Base-by-base conservation (phyloP, 495 filamentous ascomycete genomes). In the Penicillium steckii region DNA sequence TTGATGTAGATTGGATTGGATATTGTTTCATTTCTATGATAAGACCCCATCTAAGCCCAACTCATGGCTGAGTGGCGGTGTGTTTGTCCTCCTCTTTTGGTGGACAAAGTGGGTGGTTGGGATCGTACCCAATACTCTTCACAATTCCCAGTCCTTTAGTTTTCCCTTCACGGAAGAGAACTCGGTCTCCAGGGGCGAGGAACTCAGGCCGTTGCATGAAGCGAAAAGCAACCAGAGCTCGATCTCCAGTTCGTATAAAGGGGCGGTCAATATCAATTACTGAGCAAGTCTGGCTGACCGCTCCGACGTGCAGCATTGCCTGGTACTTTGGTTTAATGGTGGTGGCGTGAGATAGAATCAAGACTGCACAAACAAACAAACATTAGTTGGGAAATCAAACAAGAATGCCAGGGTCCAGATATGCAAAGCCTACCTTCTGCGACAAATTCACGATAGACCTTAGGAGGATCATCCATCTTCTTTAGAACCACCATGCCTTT, bases 231-330 rank as follows among this genome's bases (percentile, higher is more conserved):
- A 97, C 95, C 0, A 82, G 80, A 7, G 95, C 94, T 23, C 94
- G 79, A 67, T 98, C 94, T 4, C 94, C 94, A 0, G 95, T 97
- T 10, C 94, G 81, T 59, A 98, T 96, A 60, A 91, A 95, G 18
- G 88, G 87, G n/a, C 93, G 86, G 63, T 98, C 94, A 51, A 98
- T 95, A 60, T 97, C 94, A 58, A 98, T 96, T 61, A 98, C 97
- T 6, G 91, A 85, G 57, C 95, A 97, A 0, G 94, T 98, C 70
- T 98, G 94, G 49, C 86, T 90, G 46, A 98, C 89, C 1, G 94
- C 89, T 7, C 94, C 94, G 17, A 98, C 94, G 61, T 98, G 94
- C 18, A 98, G 80, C 94, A 98, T 98, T 4, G 94, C 95, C 69
- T 98, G 94, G 64, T 98, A 98, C 61, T 92, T 92, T 5, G 89